A percentile compares a stretch with the other conserved stretches of the same genome.
phyloP scores from a whole-genome alignment of 1,139 yeast genomes.

The Meyerozyma smithsonii region DNA sequence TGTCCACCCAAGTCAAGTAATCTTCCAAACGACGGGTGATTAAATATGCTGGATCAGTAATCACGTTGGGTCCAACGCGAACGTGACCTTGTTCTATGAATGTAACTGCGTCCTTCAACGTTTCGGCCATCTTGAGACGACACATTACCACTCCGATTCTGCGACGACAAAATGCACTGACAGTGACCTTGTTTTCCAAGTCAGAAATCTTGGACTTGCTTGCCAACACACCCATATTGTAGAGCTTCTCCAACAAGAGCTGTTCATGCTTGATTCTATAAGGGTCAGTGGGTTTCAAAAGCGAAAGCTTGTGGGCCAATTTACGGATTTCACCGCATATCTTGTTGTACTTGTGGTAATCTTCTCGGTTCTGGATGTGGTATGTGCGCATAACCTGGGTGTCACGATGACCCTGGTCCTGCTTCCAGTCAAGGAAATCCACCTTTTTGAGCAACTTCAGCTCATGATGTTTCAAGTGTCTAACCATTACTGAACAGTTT shows the following conservation, averaged over 20 bases:
- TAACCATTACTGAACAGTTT: constrained; percentile 53
- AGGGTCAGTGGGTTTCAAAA: constrained; percentile 82
- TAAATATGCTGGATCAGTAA: constrained; percentile 92
- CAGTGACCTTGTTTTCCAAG: constrained; percentile 85
- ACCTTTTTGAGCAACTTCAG: constrained; percentile 91
- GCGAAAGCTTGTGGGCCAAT: constrained; percentile 77
- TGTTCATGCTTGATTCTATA: constrained; percentile 85
- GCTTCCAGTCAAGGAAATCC: constrained; percentile 96
- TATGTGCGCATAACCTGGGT: constrained; percentile 93
- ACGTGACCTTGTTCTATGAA: constrained; percentile 97
- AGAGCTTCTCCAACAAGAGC: constrained; percentile 76
- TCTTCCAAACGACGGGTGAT: constrained; percentile 94
- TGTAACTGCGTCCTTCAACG: constrained; percentile 81
- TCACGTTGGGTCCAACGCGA: constrained; percentile 91
- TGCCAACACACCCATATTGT: constrained; percentile 80
- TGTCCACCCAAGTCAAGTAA: constrained; percentile 95
- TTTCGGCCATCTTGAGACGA: constrained; percentile 90
- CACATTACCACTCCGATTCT: constrained; percentile 95
- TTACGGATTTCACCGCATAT: constrained; percentile 89
- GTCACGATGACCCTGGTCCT: constrained; percentile 91
- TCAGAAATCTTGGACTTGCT: constrained; percentile 89
- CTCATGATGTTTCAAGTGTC: constrained; percentile 92
- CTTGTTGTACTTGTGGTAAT: constrained; percentile 88
- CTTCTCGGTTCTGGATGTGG: constrained; percentile 91
- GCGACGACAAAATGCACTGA: constrained; percentile 86